These are phyloP conservation scores for Hansenula sp. DNA, from an alignment of 1,139 yeast genomes.

Conservation along the genomic window DNA sequence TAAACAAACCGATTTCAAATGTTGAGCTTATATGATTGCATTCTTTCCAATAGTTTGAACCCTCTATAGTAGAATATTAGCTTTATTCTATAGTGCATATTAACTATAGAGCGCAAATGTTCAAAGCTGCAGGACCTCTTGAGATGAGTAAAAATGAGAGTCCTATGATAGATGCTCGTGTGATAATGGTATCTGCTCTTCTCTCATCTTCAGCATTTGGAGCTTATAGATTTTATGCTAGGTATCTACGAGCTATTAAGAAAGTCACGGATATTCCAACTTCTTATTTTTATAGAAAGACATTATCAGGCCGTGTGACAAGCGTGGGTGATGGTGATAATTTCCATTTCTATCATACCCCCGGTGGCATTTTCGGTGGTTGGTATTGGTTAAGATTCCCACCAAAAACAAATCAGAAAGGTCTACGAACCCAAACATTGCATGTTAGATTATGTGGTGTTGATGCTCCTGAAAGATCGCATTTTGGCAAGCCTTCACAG, in stretches of 20 bases:
- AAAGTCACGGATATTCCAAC: slow-evolving; percentile 39
- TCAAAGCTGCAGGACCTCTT: no score
- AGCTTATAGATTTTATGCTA: slow-evolving; percentile 31
- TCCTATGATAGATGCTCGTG: slow-evolving; percentile 9
- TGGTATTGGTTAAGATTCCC: slow-evolving; percentile 85
- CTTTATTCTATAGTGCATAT: background rate
- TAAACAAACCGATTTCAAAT: slow-evolving; percentile 2
- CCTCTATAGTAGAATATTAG: no score
- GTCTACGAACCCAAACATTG: slow-evolving; percentile 34
- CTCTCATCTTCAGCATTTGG: slow-evolving; percentile 31
- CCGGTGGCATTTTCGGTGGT: slow-evolving; percentile 84
- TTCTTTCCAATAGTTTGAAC: no score
- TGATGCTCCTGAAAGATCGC: slow-evolving; percentile 97
- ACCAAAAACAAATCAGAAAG: slow-evolving; percentile 40
- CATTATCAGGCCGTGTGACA: slow-evolving; percentile 77
- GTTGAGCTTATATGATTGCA: no score
- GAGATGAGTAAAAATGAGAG: background rate
- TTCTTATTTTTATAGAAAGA: slow-evolving; percentile 33
- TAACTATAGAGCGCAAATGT: no score
- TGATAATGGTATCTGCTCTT: slow-evolving; percentile 25
- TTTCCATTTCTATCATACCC: slow-evolving; percentile 87
- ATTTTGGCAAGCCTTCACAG: slow-evolving; percentile 93
- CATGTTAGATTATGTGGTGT: slow-evolving; percentile 80
- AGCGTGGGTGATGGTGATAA: slow-evolving; percentile 97
- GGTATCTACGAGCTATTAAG: slow-evolving; percentile 34